These are phyloP conservation scores for Fraxinus velutina DNA, from an alignment of 305 asterid genomes.

Conservation along the genomic window DNA sequence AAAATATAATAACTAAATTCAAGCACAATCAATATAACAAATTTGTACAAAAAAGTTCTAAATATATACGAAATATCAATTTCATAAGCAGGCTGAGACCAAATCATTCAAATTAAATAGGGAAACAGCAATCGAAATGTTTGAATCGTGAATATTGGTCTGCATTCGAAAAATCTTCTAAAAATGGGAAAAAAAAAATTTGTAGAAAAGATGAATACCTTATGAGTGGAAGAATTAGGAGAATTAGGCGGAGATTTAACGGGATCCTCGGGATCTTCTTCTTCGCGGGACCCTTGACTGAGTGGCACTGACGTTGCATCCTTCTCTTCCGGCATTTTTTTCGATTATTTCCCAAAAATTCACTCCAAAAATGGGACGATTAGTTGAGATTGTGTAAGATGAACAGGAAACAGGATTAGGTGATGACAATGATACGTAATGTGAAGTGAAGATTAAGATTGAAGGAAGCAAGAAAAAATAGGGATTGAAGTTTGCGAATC, in stretches of 20 bases:
- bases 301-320: conserved; percentile 83
- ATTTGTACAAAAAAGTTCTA: conserved; percentile 6
- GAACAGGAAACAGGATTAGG: conserved; percentile 8
- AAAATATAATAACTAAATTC: background rate
- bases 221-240: conserved; percentile 75
- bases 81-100: background rate
- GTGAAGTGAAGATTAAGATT: background rate
- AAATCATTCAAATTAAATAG: background rate
- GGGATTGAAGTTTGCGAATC: background rate
- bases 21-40: conserved; percentile 1
- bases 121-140: background rate
- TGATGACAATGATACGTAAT: background rate
- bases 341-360: conserved; percentile 10
- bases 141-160: background rate
- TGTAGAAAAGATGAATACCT: conserved; percentile 34
- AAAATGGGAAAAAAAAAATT: background rate
- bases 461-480: conserved; percentile 7
- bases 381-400: conserved; percentile 8
- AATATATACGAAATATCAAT: conserved; percentile 13
- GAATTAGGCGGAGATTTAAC: conserved; percentile 59
- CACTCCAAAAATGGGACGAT: conserved; percentile 16
- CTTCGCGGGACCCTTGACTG: conserved; percentile 58
- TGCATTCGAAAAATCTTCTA: background rate
- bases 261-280: conserved; percentile 74
- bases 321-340: conserved; percentile 72